Percentiles rank a stretch among this genome's conserved stretches.
phyloP scores from a whole-genome alignment of 306 rosid genomes.

The Vigna hirtella region DNA sequence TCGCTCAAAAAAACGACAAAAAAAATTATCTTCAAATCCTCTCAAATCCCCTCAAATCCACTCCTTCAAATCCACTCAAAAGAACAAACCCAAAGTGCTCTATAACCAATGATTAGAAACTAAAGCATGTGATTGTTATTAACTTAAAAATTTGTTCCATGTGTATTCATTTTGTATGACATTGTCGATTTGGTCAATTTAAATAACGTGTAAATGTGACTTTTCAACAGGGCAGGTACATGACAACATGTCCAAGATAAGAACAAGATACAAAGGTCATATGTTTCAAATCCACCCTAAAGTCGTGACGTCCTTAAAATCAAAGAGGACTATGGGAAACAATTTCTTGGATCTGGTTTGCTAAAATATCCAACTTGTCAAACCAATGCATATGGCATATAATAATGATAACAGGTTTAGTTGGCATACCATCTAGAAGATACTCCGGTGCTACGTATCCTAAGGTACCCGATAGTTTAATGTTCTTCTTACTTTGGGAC shows the following conservation, averaged over 20 bases:
- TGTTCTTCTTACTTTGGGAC: constrained; percentile 75
- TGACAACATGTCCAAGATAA: constrained; percentile 35
- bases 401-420: constrained; percentile 45
- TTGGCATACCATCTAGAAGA: constrained; percentile 85
- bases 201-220: constrained; percentile 22
- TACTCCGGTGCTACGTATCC: constrained; percentile 98
- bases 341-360: constrained; percentile 43
- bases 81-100: too few relatives aligned
- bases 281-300: constrained; percentile 44
- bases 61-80: too few relatives aligned
- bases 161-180: background rate
- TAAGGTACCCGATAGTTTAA: constrained; percentile 89
- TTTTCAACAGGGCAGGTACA: constrained; percentile 42
- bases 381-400: constrained; percentile 39
- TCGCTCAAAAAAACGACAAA: too few relatives aligned
- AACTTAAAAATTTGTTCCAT: background rate
- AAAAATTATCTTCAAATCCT: too few relatives aligned
- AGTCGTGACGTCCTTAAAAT: constrained; percentile 43
- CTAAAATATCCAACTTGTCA: constrained; percentile 31
- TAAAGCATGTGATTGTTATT: background rate
- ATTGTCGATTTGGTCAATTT: constrained; percentile 19
- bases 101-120: background rate
- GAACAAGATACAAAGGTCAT: constrained; percentile 43
- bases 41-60: too few relatives aligned
- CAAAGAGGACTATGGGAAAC: constrained; percentile 43